Evolutionary conservation across 306 rosid species (phyloP), one percentile per base, ranked within the genome.

Genomic region (Hippophae rhamnoides): DNA sequence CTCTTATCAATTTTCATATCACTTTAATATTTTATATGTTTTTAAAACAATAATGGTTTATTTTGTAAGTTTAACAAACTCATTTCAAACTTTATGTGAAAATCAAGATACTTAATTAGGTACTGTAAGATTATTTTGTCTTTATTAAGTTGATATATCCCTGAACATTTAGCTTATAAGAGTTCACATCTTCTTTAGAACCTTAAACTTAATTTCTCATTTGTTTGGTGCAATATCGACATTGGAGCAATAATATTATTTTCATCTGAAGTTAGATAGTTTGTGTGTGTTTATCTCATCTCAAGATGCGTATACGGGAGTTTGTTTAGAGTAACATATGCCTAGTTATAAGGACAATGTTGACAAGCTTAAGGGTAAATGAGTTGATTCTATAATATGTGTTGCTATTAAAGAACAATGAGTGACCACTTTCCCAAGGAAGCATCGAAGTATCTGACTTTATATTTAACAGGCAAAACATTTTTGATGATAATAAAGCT

Each of bases 391-490:
- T 58, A 89, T 87, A 8, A 69, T 90, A 69, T 90, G 98, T 54
- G 96, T 90, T 41, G 76, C 98, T 48, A 67, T 90, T 58, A 90
- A 90, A 69, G 98, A 90, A 79, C 80, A 71, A 89, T 88, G 86
- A 90, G 90, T 89, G 94, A 93, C 99, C 99, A 84, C 97, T 93
- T 89, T 93, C 99, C 99, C 99, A 93, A 57, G 99, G 99, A 71
- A 93, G 95, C 52, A 56, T 52, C 75, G 27, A 69, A 83, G 63
- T 47, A 54, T 47, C 67, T 47, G 7, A 54, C 98, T 95, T 87
- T 85, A 86, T 92, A 92, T 72, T 92, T 92, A 23, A 83, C 84
- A 63, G 98, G 95, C 79, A 85, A 76, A 63, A 88, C 98, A 78
- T 75, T 87, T 74, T 87, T 92, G 64, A 75, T 93, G 45, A 92